Evolutionary conservation across 768 basidiomycete genomes (phyloP).

Genomic region (Russula brevipes): DNA sequence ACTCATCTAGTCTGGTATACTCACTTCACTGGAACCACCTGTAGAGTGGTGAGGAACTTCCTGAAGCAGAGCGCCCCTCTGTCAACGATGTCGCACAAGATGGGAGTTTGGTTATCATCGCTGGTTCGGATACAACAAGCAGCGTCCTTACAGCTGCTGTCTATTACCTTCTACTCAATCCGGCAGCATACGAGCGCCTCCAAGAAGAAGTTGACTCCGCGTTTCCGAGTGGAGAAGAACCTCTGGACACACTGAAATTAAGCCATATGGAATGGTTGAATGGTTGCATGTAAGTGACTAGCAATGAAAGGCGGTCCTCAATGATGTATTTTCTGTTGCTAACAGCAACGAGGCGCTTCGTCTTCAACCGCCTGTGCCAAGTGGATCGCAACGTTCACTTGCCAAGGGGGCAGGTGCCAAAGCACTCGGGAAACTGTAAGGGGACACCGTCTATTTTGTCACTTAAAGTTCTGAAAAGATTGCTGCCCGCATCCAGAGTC

Average conservation of each 20-base stretch:
- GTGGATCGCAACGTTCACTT: constrained; percentile 42
- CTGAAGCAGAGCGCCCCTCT: constrained; percentile 12
- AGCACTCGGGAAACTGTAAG: constrained; percentile 11
- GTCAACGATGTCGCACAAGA: constrained; percentile 32
- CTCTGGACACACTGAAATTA: constrained; percentile 15
- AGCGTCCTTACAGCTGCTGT: constrained; percentile 34
- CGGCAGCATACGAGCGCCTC: constrained; percentile 21
- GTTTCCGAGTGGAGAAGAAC: constrained; percentile 17
- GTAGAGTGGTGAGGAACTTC: constrained; percentile 16
- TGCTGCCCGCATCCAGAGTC: not conserved
- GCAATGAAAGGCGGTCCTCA: not conserved
- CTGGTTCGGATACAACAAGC: constrained; percentile 42
- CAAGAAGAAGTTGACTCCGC: constrained; percentile 18
- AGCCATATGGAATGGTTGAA: constrained; percentile 19
- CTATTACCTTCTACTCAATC: constrained; percentile 35
- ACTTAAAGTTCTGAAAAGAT: not conserved
- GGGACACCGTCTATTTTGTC: not conserved
- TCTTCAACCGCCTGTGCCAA: constrained; percentile 46
- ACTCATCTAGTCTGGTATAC: not conserved
- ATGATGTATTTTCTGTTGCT: not conserved
- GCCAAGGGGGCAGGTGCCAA: constrained; percentile 34
- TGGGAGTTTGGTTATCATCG: constrained; percentile 36
- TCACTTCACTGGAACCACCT: not conserved
- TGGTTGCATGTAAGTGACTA: constrained; percentile 19
- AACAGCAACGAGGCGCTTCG: constrained; percentile 47